Conservation (phyloP, 2,329 filamentous ascomycete species). For the Fusarium goolgardi region DNA sequence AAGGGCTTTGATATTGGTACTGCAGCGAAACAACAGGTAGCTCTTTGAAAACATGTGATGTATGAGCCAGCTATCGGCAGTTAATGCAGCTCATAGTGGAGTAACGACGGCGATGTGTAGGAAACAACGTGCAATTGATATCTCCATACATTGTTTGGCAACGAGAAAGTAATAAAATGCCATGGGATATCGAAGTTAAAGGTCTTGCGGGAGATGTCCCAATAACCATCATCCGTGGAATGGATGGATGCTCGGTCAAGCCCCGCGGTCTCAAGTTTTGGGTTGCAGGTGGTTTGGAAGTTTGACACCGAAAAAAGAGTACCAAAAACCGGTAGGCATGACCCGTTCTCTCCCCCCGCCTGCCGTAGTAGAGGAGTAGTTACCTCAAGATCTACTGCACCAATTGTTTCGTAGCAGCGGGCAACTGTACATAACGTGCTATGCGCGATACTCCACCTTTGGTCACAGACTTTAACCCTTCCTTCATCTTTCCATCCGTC, state of each 20-base stretch:
- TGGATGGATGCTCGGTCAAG: conserved; percentile 19
- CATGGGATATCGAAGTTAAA: not conserved
- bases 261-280: conserved; percentile 14
- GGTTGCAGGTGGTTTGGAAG: conserved; percentile 20
- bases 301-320: conserved; percentile 20
- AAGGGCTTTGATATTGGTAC: not conserved
- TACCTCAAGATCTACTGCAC: conserved; percentile 19
- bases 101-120: not conserved
- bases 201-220: not conserved
- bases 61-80: conserved; percentile 1
- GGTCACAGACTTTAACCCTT: conserved; percentile 28
- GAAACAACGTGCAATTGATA: not conserved
- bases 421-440: conserved; percentile 20
- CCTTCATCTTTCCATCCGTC: conserved; percentile 31
- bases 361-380: conserved; percentile 1
- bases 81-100: conserved; percentile 8
- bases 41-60: conserved; percentile 6
- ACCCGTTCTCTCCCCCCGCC: conserved; percentile 31
- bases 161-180: not conserved
- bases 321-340: conserved; percentile 31
- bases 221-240: not conserved
- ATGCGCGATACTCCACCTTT: conserved; percentile 31
- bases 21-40: conserved; percentile 7
- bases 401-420: conserved; percentile 21
- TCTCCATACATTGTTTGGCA: not conserved